A percentile compares a stretch with the other conserved stretches of the same genome.
Conservation (phyloP, 495 filamentous ascomycete genomes). For the Aspergillus bertholletiae region DNA sequence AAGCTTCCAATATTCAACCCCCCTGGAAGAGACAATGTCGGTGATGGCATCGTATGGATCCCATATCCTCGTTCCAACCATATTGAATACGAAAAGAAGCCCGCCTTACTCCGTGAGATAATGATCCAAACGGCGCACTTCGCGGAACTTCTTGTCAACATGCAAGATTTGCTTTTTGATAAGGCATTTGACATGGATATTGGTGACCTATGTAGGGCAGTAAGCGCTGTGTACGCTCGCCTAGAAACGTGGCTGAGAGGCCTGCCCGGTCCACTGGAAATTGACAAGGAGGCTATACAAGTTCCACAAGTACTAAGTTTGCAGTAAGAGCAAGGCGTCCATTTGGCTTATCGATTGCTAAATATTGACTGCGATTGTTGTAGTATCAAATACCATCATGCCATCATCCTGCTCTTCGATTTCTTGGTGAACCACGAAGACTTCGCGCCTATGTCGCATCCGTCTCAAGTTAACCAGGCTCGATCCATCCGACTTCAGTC, state of each 20-base stretch:
- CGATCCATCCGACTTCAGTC: constrained; percentile 19
- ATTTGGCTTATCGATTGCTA: constrained; percentile 1
- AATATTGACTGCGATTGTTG: constrained; percentile 1
- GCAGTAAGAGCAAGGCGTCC: constrained; percentile 26
- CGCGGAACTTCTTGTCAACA: constrained; percentile 22
- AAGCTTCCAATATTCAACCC: constrained; percentile 17
- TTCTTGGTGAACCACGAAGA: constrained; percentile 18
- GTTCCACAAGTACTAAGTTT: constrained; percentile 35
- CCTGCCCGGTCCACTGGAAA: constrained; percentile 20
- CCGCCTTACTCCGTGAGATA: constrained; percentile 29
- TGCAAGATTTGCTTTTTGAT: constrained; percentile 27
- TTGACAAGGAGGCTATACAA: constrained; percentile 14
- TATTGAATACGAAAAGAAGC: constrained; percentile 23
- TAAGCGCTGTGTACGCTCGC: constrained; percentile 18
- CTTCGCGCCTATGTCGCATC: constrained; percentile 5
- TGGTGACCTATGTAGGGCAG: constrained; percentile 19
- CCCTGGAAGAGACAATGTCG: constrained; percentile 11
- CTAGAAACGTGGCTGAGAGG: constrained; percentile 24
- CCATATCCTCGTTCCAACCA: constrained; percentile 40
- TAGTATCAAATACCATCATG: constrained; percentile 31
- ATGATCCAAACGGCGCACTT: constrained; percentile 22
- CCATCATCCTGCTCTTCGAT: constrained; percentile 22
- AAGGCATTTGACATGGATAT: constrained; percentile 14
- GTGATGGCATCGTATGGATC: constrained; percentile 28
- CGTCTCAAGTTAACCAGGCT: constrained; percentile 13